phyloP scores from a whole-genome alignment of 176 grass and related monocot species.

The Juncus effusus region DNA sequence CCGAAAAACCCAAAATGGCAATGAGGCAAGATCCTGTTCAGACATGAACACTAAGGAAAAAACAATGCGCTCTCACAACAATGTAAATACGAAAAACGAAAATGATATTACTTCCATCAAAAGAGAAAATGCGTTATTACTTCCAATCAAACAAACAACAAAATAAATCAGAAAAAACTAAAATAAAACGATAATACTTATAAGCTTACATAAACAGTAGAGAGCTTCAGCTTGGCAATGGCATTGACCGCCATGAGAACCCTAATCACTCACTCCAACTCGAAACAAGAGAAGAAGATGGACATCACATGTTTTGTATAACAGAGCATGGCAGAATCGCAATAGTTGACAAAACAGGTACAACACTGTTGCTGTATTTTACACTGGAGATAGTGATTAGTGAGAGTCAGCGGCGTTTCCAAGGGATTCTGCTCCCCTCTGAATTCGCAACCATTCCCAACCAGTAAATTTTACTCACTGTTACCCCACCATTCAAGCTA shows the following conservation, averaged over 20 bases:
- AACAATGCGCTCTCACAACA: too few relatives aligned
- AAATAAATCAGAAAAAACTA: neutral
- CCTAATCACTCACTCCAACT: constrained; percentile 2
- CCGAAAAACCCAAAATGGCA: too few relatives aligned
- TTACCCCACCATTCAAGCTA: neutral
- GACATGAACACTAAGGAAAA: too few relatives aligned
- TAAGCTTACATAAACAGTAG: constrained; percentile 14
- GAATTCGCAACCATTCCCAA: neutral
- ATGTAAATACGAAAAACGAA: too few relatives aligned
- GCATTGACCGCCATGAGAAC: constrained; percentile 8
- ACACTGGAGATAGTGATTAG: constrained; percentile 11
- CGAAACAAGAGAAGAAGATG: constrained; percentile 4
- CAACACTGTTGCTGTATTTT: neutral
- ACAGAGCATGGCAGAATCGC: constrained; percentile 3
- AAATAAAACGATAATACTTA: constrained; percentile 8
- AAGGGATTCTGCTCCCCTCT: constrained; percentile 29
- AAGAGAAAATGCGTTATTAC: neutral
- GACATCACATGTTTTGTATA: neutral
- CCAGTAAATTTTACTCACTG: neutral
- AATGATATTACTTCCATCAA: too few relatives aligned
- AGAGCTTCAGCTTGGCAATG: neutral
- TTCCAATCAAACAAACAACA: neutral
- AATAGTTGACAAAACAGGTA: constrained; percentile 10
- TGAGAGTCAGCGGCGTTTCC: constrained; percentile 20
- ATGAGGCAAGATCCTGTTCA: too few relatives aligned